phyloP scores from a whole-genome alignment of 352 stramenopile species.

The Phytopythium sindhum region DNA sequence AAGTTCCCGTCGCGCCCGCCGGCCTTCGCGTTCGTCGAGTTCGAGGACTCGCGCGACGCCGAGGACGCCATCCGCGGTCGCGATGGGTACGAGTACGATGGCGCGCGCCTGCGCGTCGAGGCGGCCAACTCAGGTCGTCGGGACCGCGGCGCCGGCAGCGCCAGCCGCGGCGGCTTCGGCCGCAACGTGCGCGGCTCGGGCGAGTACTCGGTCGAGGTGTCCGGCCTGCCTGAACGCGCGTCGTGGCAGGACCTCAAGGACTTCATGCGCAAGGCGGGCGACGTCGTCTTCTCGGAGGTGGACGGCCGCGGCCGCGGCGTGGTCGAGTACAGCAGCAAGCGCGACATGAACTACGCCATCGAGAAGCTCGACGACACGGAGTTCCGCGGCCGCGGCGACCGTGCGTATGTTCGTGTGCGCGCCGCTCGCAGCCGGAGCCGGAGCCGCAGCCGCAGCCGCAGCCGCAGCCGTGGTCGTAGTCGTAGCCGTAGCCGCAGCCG shows the following conservation, averaged over 20 bases:
- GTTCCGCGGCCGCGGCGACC: conserved; percentile 47
- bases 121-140: conserved; percentile 34
- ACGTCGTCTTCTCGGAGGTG: conserved; percentile 69
- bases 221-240: conserved; percentile 45
- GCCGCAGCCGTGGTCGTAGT: conserved; percentile 26
- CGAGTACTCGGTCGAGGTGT: conserved; percentile 53
- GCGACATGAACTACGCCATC: conserved; percentile 70
- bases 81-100: conserved; percentile 59
- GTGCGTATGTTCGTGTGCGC: conserved; percentile 50
- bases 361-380: conserved; percentile 63
- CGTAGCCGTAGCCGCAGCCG: conserved; percentile 34
- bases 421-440: conserved; percentile 20
- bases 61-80: conserved; percentile 56
- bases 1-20: conserved; percentile 65
- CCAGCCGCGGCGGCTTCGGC: conserved; percentile 19
- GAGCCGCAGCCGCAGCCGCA: conserved; percentile 37
- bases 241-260: conserved; percentile 76
- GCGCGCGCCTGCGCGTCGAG: conserved; percentile 55
- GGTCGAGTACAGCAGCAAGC: conserved; percentile 66
- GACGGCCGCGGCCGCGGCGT: conserved; percentile 60
- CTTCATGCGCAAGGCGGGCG: conserved; percentile 56
- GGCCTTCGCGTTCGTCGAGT: conserved; percentile 73
- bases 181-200: conserved; percentile 53
- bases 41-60: conserved; percentile 63
- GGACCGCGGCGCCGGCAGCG: conserved; percentile 13